These are phyloP conservation scores for Pyrus bretschneideri DNA, from an alignment of 306 rosid species.

Conservation along the genomic window DNA sequence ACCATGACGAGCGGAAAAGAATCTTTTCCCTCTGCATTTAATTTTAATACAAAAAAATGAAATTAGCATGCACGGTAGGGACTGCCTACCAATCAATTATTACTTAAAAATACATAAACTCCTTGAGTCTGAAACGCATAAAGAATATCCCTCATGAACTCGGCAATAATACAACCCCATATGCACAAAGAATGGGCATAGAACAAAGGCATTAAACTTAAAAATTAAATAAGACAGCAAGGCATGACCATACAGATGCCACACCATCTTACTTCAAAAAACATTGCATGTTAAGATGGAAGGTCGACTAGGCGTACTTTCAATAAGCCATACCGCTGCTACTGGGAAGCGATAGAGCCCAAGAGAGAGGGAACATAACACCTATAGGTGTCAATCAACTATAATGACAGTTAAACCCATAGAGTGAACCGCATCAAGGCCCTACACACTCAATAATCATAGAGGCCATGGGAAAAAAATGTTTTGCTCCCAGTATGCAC, in stretches of 20 bases:
- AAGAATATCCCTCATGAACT: not conserved
- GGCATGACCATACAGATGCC: not conserved
- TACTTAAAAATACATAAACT: not conserved
- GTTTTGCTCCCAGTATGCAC: not conserved
- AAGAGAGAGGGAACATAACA: too few relatives aligned
- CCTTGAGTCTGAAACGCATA: not conserved
- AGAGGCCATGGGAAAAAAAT: too few relatives aligned
- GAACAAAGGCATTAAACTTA: not conserved
- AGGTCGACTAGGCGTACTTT: too few relatives aligned
- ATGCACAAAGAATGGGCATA: not conserved
- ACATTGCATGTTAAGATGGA: too few relatives aligned
- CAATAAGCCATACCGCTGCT: too few relatives aligned
- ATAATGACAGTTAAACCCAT: too few relatives aligned
- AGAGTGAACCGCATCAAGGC: too few relatives aligned
- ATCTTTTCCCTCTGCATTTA: slow-evolving; percentile 61
- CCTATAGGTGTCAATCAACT: too few relatives aligned
- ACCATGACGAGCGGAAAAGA: slow-evolving; percentile 85
- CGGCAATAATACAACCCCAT: not conserved
- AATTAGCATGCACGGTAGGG: not conserved
- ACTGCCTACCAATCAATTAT: not conserved
- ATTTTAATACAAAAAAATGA: not conserved
- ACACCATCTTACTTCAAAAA: too few relatives aligned
- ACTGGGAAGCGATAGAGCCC: too few relatives aligned
- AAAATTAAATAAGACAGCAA: not conserved
- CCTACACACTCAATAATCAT: too few relatives aligned